A percentile compares a stretch with the other conserved stretches of the same genome.
phyloP scores from a whole-genome alignment of 306 rosid genomes.

The Cucurbita pepo region DNA sequence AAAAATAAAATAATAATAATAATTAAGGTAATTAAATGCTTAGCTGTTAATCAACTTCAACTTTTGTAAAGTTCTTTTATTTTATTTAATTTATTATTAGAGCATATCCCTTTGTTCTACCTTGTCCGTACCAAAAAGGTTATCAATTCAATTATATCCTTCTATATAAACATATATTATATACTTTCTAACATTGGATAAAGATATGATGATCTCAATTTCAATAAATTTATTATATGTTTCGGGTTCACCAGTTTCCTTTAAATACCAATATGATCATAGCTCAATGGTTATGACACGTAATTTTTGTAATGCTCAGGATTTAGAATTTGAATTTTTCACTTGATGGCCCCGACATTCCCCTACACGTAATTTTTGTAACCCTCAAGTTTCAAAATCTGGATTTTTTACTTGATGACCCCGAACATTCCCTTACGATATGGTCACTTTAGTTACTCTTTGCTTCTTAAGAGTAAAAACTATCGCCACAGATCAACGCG shows the following conservation, averaged over 20 bases:
- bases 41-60: constrained; percentile 34
- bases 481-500: too few relatives aligned
- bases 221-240: not conserved
- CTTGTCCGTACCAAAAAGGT: not conserved
- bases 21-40: constrained; percentile 19
- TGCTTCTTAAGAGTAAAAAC: too few relatives aligned
- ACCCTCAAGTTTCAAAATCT: too few relatives aligned
- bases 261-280: not conserved
- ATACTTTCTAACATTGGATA: not conserved
- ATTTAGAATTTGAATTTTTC: too few relatives aligned
- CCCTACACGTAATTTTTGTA: too few relatives aligned
- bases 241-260: not conserved
- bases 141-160: not conserved
- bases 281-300: not conserved
- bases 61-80: not conserved
- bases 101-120: not conserved
- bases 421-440: too few relatives aligned
- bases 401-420: too few relatives aligned
- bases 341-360: too few relatives aligned
- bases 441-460: too few relatives aligned
- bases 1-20: not conserved
- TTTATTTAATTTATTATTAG: not conserved
- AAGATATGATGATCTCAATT: not conserved
- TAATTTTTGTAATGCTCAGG: too few relatives aligned
- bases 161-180: not conserved